Base-by-base conservation (phyloP, 2,329 filamentous ascomycete species). In the Lachnellula occidentalis region DNA sequence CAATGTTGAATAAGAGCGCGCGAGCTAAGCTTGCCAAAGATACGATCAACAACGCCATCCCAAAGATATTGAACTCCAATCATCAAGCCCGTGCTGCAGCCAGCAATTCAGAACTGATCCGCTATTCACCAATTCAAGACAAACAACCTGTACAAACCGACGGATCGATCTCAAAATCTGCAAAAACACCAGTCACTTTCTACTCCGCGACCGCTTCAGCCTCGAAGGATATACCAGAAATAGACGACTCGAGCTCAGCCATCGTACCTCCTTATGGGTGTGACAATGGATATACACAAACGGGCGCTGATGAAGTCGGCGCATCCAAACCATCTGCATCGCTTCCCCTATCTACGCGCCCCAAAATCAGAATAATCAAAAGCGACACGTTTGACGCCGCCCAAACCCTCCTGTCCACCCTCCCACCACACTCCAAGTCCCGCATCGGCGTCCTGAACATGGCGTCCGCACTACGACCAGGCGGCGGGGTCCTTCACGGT, bases 401-500 rank as follows among this genome's bases (percentile, higher is more conserved):
- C 6, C 71, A 82, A 43, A 64, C 61, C 4, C 62, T 76, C 39
- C 56, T 67, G 22, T 57, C 62, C 31, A 58, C 62, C 22, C 50
- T 50, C 11, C 51, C 61, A 34, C 60, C 51, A 57, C 57, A 65
- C 58, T 55, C 62, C 59, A 48, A 67, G 70, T 62, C 60, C 45
- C 67, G 70, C 7, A 76, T 86, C n/a, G 79, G 77, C 34, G 76
- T 87, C 22, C 72, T 89, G 55, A 89, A 88, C 63, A 81, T 87
- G 71, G 85, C 85, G 15, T 86, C 81, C 49, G 75, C 79, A 46
- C 61, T 68, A 3, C 68, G 64, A 14, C 76, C 80, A 0, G 86
- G 85, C n/a, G 85, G 86, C 19, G 83, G 83, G 17, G 88, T 83
- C 77, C 66, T 77, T 4, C 75, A 75, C 37, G 85, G 85, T 36